Evolutionary conservation across 2,329 filamentous ascomycete genomes (phyloP).

Genomic region (Cercospora sesami): DNA sequence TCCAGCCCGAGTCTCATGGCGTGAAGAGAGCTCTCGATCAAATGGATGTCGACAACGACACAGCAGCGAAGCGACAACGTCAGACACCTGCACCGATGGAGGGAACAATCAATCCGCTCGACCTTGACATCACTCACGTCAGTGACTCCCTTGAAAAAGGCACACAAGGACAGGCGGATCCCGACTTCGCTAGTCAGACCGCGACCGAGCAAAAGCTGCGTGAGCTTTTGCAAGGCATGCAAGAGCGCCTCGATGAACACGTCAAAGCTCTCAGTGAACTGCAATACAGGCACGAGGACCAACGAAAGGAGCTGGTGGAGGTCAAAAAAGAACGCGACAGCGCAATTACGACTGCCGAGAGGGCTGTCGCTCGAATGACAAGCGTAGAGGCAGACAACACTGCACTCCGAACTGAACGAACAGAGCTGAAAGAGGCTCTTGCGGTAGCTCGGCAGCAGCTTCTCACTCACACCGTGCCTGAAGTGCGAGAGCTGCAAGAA

Average conservation of each 20-base stretch:
- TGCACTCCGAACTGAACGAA: slow-evolving; percentile 32
- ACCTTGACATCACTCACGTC: slow-evolving; percentile 43
- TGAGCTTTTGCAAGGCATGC: slow-evolving; percentile 27
- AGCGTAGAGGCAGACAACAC: slow-evolving; percentile 24
- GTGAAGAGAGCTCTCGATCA: slow-evolving; percentile 27
- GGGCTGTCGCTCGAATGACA: slow-evolving; percentile 29
- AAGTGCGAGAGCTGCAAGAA: slow-evolving; percentile 37
- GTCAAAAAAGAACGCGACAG: slow-evolving; percentile 32
- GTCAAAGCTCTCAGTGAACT: slow-evolving; percentile 35
- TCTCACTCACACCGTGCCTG: slow-evolving; percentile 35
- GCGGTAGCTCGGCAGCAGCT: slow-evolving; percentile 33
- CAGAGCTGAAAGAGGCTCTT: slow-evolving; percentile 34
- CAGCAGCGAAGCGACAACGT: slow-evolving; percentile 32
- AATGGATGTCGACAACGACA: background rate
- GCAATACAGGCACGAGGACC: slow-evolving; percentile 39
- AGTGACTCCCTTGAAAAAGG: slow-evolving; percentile 46
- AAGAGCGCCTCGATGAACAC: slow-evolving; percentile 33
- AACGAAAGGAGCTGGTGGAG: slow-evolving; percentile 33
- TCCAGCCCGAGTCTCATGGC: slow-evolving; percentile 19
- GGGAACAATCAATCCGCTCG: slow-evolving; percentile 37
- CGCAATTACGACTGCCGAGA: slow-evolving; percentile 29
- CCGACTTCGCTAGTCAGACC: background rate
- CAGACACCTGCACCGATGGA: slow-evolving; percentile 20
- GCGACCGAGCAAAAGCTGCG: slow-evolving; percentile 29
- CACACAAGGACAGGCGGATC: slow-evolving; percentile 17